Percentiles rank a stretch among this genome's conserved stretches.
phyloP scores from a whole-genome alignment of 768 basidiomycete genomes.

The Collybiopsis confluens region DNA sequence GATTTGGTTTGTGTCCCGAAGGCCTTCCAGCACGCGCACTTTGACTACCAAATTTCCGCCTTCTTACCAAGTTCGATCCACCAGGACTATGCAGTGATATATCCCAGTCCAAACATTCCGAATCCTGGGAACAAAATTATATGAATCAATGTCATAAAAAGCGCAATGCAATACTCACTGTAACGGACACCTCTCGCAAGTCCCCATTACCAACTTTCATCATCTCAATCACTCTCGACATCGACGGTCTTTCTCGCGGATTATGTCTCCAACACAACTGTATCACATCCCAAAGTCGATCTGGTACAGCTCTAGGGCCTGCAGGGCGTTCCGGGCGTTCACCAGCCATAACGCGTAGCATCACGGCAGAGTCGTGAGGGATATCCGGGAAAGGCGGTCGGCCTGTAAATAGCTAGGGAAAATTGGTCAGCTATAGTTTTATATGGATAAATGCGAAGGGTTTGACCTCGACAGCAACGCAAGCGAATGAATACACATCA shows the following conservation, averaged over 20 bases:
- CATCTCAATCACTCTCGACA: slow-evolving; percentile 1
- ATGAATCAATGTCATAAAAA: not conserved
- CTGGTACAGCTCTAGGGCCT: not conserved
- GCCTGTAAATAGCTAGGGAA: slow-evolving; percentile 15
- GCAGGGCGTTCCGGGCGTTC: slow-evolving; percentile 15
- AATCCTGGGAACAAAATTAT: not conserved
- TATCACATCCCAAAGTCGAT: slow-evolving; percentile 7
- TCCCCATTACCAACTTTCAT: slow-evolving; percentile 2
- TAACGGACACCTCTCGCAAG: not conserved
- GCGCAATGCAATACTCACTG: not conserved
- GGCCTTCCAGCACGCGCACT: not conserved
- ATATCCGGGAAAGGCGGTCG: slow-evolving; percentile 18
- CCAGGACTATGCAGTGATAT: not conserved
- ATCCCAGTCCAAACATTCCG: not conserved
- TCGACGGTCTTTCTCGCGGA: slow-evolving; percentile 4
- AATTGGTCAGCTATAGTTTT: not conserved
- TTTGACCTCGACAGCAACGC: slow-evolving; percentile 27
- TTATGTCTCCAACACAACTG: slow-evolving; percentile 9
- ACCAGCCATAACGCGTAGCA: slow-evolving; percentile 16
- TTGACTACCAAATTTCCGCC: not conserved
- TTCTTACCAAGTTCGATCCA: not conserved
- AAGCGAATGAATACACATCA: slow-evolving; percentile 31
- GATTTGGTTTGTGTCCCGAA: not conserved
- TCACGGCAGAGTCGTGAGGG: slow-evolving; percentile 14
- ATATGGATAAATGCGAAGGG: not conserved